Evolutionary conservation across 2,329 filamentous ascomycete species (phyloP).

Genomic region (Emergomyces pasteurianus): DNA sequence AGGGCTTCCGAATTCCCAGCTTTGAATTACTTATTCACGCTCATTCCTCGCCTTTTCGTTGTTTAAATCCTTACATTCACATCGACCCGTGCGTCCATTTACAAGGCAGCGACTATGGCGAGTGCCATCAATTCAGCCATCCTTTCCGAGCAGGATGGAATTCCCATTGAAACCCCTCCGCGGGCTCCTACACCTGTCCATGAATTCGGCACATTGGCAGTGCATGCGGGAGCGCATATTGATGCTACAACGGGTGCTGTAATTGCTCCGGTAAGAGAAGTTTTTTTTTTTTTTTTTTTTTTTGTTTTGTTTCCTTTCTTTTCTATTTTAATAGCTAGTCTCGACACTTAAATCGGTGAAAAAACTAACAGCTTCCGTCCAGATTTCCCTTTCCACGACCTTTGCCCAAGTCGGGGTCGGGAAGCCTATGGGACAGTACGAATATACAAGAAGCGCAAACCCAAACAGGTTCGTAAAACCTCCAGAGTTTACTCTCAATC

Average conservation of each 20-base stretch:
- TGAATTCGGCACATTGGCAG: slow-evolving; percentile 83
- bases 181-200: slow-evolving; percentile 61
- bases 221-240: slow-evolving; percentile 84
- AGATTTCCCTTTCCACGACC: slow-evolving; percentile 91
- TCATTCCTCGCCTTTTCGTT: not conserved
- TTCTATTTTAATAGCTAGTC: no score
- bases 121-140: slow-evolving; percentile 9
- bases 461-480: slow-evolving; percentile 56
- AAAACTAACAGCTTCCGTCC: slow-evolving; percentile 8
- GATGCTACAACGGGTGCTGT: slow-evolving; percentile 89
- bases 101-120: slow-evolving; percentile 13
- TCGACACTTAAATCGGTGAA: no score
- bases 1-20: not conserved
- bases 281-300: no score
- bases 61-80: not conserved
- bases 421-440: slow-evolving; percentile 74
- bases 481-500: not conserved
- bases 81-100: not conserved
- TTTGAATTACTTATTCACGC: not conserved
- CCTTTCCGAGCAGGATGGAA: slow-evolving; percentile 28
- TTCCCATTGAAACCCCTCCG: slow-evolving; percentile 60
- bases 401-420: slow-evolving; percentile 87
- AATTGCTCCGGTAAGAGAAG: slow-evolving; percentile 58
- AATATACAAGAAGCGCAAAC: slow-evolving; percentile 89
- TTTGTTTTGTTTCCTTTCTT: not conserved